A percentile compares a stretch with the other conserved stretches of the same genome.
Evolutionary conservation across 2,329 filamentous ascomycete genomes (phyloP).

Genomic region (Diaporthe ampelina): DNA sequence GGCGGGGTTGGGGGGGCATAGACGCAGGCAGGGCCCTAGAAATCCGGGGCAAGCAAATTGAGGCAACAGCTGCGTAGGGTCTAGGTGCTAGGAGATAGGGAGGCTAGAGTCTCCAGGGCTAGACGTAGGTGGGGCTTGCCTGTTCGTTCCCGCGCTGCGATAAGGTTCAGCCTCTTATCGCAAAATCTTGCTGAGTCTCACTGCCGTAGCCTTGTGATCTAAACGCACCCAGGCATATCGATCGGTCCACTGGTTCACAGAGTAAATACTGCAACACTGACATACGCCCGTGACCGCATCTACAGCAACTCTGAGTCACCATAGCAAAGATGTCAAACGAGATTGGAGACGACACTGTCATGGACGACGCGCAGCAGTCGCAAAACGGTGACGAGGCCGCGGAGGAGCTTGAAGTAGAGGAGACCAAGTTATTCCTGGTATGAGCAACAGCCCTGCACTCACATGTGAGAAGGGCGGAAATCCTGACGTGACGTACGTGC

Average conservation of each 20-base stretch:
- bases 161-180: constrained; percentile 39
- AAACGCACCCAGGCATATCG: constrained; percentile 8
- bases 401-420: constrained; percentile 50
- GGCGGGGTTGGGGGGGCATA: constrained; percentile 4
- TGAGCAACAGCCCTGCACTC: constrained; percentile 3
- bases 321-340: constrained; percentile 40
- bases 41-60: constrained; percentile 13
- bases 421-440: constrained; percentile 45
- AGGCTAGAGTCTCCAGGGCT: no score
- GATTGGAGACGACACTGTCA: constrained; percentile 50
- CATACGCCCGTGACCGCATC: not conserved
- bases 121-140: constrained; percentile 7
- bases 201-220: constrained; percentile 22
- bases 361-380: constrained; percentile 60
- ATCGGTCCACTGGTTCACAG: constrained; percentile 15
- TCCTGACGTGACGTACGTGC: constrained; percentile 32
- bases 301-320: not conserved
- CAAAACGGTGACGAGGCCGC: constrained; percentile 53
- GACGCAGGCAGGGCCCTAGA: not conserved
- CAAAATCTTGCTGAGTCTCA: constrained; percentile 37
- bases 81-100: no score
- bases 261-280: not conserved
- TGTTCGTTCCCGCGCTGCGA: constrained; percentile 23
- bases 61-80: not conserved
- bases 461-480: constrained; percentile 36